These are phyloP conservation scores for Colletotrichum lini DNA, from an alignment of 2,329 filamentous ascomycete species.

Conservation along the genomic window DNA sequence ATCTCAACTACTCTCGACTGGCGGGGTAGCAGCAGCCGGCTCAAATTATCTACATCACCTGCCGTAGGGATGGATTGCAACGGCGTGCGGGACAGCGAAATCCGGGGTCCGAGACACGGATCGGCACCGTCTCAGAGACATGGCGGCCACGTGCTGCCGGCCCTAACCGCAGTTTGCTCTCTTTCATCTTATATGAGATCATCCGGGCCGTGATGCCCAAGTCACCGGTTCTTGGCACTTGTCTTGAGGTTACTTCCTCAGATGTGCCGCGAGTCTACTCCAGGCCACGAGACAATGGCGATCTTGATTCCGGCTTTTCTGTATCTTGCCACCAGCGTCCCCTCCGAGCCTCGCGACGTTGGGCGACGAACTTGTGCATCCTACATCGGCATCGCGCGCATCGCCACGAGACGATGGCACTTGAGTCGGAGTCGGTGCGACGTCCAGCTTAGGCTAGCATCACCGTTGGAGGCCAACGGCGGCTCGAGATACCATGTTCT, in stretches of 20 bases:
- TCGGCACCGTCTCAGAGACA: constrained; percentile 37
- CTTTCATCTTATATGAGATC: background rate
- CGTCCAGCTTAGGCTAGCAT: background rate
- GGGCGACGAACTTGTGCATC: background rate
- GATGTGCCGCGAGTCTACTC: constrained; percentile 21
- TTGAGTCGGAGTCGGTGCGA: constrained; percentile 16
- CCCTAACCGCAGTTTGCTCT: constrained; percentile 10
- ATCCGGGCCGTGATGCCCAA: constrained; percentile 32
- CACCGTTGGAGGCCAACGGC: background rate
- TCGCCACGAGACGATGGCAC: constrained; percentile 19
- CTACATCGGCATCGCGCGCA: background rate
- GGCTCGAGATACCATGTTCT: background rate
- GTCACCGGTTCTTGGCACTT: constrained; percentile 32
- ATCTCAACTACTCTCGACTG: background rate
- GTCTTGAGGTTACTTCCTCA: constrained; percentile 30
- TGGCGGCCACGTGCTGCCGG: constrained; percentile 33
- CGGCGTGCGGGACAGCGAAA: constrained; percentile 14
- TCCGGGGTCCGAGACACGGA: constrained; percentile 28
- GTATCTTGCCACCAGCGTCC: background rate
- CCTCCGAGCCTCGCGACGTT: background rate
- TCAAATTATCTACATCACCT: constrained; percentile 24
- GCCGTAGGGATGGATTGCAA: constrained; percentile 16
- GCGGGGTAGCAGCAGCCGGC: background rate
- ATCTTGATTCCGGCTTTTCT: constrained; percentile 2
- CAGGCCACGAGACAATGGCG: constrained; percentile 19